phyloP scores from a whole-genome alignment of 768 basidiomycete species.

The Boletus sp. region DNA sequence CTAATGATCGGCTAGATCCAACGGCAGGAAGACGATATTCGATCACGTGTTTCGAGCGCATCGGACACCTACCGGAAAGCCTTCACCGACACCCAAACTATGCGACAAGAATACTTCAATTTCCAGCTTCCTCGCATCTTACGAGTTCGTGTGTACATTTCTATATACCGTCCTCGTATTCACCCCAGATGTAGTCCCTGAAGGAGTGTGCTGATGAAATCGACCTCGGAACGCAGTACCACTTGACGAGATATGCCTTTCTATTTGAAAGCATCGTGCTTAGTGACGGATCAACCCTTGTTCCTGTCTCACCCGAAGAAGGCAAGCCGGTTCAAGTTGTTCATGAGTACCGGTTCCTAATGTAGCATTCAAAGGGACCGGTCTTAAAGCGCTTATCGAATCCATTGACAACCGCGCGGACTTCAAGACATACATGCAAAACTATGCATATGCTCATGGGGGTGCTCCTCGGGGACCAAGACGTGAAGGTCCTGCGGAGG shows the following conservation, averaged over 20 bases:
- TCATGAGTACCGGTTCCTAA: constrained; percentile 1
- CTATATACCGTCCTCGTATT: not conserved
- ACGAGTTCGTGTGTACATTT: constrained; percentile 55
- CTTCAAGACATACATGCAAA: constrained; percentile 97
- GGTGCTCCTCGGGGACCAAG: constrained; percentile 65
- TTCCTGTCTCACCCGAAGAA: constrained; percentile 68
- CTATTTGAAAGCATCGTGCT: constrained; percentile 88
- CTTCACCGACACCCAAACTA: constrained; percentile 81
- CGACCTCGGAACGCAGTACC: constrained; percentile 97
- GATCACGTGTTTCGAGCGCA: constrained; percentile 76
- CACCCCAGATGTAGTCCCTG: constrained; percentile 52
- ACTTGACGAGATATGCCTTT: constrained; percentile 91
- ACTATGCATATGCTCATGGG: constrained; percentile 89
- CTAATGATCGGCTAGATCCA: constrained; percentile 53
- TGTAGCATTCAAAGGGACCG: constrained; percentile 43
- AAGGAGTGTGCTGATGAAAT: constrained; percentile 97
- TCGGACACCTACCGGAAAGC: constrained; percentile 91
- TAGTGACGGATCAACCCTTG: constrained; percentile 81
- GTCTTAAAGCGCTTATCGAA: constrained; percentile 84
- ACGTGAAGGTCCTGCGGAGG: constrained; percentile 85
- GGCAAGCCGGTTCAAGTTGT: constrained; percentile 39
- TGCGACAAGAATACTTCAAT: constrained; percentile 97
- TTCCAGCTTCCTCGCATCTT: constrained; percentile 92
- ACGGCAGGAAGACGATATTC: constrained; percentile 92
- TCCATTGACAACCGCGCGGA: constrained; percentile 92